These are phyloP conservation scores for Diaporthe sp. DNA, from an alignment of 2,329 filamentous ascomycete species.

Conservation along the genomic window DNA sequence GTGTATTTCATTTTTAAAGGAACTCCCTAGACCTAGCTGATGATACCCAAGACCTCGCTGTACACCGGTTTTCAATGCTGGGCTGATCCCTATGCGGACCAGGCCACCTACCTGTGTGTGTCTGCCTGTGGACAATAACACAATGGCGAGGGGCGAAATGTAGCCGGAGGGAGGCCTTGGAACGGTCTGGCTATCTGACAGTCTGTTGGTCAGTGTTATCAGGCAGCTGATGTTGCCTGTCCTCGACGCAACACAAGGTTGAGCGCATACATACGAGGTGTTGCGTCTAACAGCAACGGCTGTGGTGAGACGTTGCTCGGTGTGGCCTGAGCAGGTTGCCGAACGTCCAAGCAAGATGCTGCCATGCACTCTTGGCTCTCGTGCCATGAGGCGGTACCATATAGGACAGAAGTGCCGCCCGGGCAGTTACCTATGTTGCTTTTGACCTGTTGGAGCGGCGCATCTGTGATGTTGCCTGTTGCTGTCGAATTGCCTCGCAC, in stretches of 20 bases:
- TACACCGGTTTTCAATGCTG: background rate
- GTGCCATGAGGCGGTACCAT: background rate
- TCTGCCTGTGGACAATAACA: background rate
- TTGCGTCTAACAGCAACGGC: constrained; percentile 28
- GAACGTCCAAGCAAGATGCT: constrained; percentile 32
- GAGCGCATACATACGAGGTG: constrained; percentile 37
- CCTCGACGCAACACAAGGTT: constrained; percentile 34
- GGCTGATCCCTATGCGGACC: background rate
- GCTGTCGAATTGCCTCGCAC: background rate
- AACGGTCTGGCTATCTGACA: constrained; percentile 6
- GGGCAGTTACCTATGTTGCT: background rate
- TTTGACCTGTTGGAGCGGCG: background rate
- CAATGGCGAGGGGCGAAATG: background rate
- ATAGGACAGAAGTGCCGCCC: background rate
- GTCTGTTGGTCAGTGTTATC: background rate
- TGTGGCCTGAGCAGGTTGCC: constrained; percentile 1
- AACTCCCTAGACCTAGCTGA: too few relatives aligned
- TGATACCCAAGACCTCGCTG: too few relatives aligned
- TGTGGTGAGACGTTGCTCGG: constrained; percentile 2
- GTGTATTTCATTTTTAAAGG: too few relatives aligned
- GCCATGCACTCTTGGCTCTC: constrained; percentile 28
- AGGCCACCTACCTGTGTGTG: background rate
- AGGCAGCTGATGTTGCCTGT: constrained; percentile 2
- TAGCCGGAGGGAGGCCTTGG: background rate
- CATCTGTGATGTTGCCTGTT: background rate